phyloP scores from a whole-genome alignment of 2,329 filamentous ascomycete genomes.

The Verticillium nonalfalfae region DNA sequence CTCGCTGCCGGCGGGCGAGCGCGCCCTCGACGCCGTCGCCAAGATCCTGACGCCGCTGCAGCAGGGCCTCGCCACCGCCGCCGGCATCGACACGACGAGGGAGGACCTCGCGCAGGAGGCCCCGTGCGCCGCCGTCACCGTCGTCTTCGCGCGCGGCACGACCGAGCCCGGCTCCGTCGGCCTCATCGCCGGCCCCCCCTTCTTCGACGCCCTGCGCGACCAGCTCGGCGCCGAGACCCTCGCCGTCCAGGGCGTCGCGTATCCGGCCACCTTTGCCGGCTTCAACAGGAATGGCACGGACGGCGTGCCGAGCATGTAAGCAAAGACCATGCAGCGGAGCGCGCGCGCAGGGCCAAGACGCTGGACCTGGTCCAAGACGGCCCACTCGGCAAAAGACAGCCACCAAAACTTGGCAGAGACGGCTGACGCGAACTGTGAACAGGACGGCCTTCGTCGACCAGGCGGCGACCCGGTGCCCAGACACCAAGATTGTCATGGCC shows the following conservation, averaged over 20 bases:
- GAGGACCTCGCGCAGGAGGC: conserved; percentile 9
- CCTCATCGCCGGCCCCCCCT: conserved; percentile 16
- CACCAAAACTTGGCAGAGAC: too few relatives aligned
- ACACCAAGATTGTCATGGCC: conserved; percentile 15
- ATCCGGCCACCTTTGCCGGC: conserved; percentile 18
- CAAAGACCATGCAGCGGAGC: too few relatives aligned
- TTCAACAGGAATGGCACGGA: conserved; percentile 15
- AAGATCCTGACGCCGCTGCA: conserved; percentile 7
- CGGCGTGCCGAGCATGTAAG: conserved; percentile 16
- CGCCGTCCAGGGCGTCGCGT: conserved; percentile 17
- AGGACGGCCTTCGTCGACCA: conserved; percentile 25
- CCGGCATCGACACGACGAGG: conserved; percentile 7
- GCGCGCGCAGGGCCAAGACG: too few relatives aligned
- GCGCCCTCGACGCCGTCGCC: conserved; percentile 3
- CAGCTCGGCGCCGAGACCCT: conserved; percentile 9
- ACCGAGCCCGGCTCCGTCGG: conserved; percentile 21
- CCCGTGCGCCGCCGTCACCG: conserved; percentile 17
- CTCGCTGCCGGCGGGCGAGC: conserved; percentile 4
- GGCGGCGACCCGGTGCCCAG: conserved; percentile 18
- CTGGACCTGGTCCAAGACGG: too few relatives aligned
- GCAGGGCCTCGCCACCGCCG: conserved; percentile 7
- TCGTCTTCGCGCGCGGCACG: conserved; percentile 22
- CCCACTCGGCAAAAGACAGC: too few relatives aligned
- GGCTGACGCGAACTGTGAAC: neutral
- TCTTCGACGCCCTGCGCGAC: conserved; percentile 13